Percentiles rank a stretch among this genome's conserved stretches.
These are phyloP conservation scores for Tricholoma terreum DNA, from an alignment of 768 basidiomycete genomes.

Conservation along the genomic window DNA sequence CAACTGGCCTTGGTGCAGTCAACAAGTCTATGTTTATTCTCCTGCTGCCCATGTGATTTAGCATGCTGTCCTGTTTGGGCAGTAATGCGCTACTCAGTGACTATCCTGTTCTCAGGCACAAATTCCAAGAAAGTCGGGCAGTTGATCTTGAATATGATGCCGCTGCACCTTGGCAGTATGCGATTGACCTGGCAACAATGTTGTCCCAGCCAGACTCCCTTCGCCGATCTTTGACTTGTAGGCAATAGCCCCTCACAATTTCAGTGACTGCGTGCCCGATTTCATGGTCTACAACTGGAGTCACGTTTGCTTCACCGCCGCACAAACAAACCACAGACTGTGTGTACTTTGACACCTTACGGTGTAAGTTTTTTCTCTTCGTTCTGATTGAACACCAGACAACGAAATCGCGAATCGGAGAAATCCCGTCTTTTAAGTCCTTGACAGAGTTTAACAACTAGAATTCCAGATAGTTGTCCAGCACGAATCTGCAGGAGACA, in stretches of 20 bases:
- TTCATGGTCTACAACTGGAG: constrained; percentile 43
- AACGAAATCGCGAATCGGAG: constrained; percentile 38
- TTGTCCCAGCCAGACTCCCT: constrained; percentile 33
- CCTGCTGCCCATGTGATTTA: too few species aligned
- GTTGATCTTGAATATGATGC: constrained; percentile 51
- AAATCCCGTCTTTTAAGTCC: constrained; percentile 37
- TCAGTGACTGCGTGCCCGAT: constrained; percentile 50
- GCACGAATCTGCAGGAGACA: too few species aligned
- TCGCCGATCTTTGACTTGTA: constrained; percentile 49
- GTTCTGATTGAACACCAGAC: constrained; percentile 4
- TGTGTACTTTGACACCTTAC: constrained; percentile 43
- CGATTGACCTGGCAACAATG: constrained; percentile 45
- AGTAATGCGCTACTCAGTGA: too few species aligned
- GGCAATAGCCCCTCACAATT: constrained; percentile 45
- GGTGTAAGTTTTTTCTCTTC: constrained; percentile 35
- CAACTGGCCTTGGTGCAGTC: too few species aligned
- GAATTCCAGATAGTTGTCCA: too few species aligned
- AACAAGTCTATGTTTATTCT: too few species aligned
- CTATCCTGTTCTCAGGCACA: constrained; percentile 38
- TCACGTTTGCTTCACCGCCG: constrained; percentile 49
- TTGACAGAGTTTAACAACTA: too few species aligned
- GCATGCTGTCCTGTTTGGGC: too few species aligned
- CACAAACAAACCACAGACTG: constrained; percentile 36
- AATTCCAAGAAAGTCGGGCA: constrained; percentile 42
- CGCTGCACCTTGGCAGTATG: constrained; percentile 48